These are phyloP conservation scores for Yarrowia osloensis DNA, from an alignment of 805 yeast species.

Conservation along the genomic window DNA sequence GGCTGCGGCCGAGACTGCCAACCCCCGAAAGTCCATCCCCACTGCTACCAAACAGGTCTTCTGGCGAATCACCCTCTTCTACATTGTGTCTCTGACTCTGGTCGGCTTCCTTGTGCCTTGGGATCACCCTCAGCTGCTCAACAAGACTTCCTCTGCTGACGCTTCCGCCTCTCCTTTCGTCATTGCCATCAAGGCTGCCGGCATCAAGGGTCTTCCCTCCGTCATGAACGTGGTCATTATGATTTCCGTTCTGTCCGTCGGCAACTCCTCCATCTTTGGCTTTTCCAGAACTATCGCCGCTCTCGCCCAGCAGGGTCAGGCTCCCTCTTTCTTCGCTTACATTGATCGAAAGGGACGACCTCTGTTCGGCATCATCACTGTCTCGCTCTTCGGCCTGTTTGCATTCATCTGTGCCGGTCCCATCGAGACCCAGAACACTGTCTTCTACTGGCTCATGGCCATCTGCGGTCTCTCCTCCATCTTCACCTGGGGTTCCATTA, in stretches of 20 bases:
- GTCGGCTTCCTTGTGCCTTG: conserved; percentile 71
- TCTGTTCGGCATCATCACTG: conserved; percentile 56
- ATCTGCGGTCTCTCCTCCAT: conserved; percentile 62
- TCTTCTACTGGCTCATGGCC: conserved; percentile 66
- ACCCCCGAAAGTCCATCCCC: conserved; percentile 67
- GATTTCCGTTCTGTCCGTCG: conserved; percentile 66
- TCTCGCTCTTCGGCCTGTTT: conserved; percentile 52
- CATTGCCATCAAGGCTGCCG: conserved; percentile 64
- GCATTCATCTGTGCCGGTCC: conserved; percentile 62
- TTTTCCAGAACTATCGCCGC: conserved; percentile 67
- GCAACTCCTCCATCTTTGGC: conserved; percentile 67
- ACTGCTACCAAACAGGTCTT: conserved; percentile 74
- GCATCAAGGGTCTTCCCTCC: conserved; percentile 62
- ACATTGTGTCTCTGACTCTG: conserved; percentile 56
- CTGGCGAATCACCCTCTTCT: conserved; percentile 72
- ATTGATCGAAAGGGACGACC: conserved; percentile 77
- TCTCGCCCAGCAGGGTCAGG: conserved; percentile 61
- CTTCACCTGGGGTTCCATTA: conserved; percentile 65
- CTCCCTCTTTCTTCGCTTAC: conserved; percentile 60
- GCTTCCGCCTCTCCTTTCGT: conserved; percentile 71
- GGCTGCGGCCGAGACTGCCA: conserved; percentile 69
- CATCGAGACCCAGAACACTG: conserved; percentile 53
- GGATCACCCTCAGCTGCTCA: conserved; percentile 50
- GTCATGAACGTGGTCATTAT: conserved; percentile 67
- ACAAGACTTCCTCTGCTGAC: conserved; percentile 47